These are phyloP conservation scores for Xerocomus amazonicus DNA, from an alignment of 1,284 basidiomycete genomes.

Conservation along the genomic window DNA sequence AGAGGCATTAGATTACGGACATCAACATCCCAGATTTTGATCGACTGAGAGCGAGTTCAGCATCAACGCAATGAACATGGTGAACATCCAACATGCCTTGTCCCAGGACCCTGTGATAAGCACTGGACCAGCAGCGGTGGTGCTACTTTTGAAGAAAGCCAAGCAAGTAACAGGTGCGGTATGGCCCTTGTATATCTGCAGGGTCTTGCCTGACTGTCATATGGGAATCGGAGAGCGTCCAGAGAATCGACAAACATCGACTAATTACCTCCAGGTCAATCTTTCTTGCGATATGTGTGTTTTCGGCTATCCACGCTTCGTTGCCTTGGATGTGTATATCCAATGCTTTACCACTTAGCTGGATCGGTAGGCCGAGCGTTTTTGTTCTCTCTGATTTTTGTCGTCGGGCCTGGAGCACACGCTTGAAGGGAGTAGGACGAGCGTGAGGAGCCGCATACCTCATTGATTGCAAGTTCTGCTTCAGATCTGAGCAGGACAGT, in stretches of 20 bases:
- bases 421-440: background rate
- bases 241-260: constrained; percentile 1
- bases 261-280: constrained; percentile 68
- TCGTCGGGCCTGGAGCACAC: constrained; percentile 52
- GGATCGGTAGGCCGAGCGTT: constrained; percentile 71
- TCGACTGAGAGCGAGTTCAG: constrained; percentile 46
- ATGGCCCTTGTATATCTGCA: constrained; percentile 77
- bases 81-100: constrained; percentile 45
- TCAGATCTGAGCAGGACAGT: constrained; percentile 63
- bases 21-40: constrained; percentile 77
- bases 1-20: constrained; percentile 40
- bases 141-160: constrained; percentile 51
- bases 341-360: constrained; percentile 72
- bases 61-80: background rate
- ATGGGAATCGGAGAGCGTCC: constrained; percentile 11
- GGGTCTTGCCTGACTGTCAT: constrained; percentile 71
- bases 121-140: constrained; percentile 39
- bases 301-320: constrained; percentile 83
- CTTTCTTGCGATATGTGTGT: constrained; percentile 69
- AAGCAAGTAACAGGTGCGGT: constrained; percentile 83
- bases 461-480: constrained; percentile 66
- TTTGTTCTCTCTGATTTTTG: constrained; percentile 72
- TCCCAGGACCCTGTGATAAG: constrained; percentile 92
- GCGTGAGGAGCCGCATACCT: constrained; percentile 43
- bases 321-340: constrained; percentile 62